These are phyloP conservation scores for Metschnikowia peoriensis DNA, from an alignment of 805 yeast species.

Conservation along the genomic window DNA sequence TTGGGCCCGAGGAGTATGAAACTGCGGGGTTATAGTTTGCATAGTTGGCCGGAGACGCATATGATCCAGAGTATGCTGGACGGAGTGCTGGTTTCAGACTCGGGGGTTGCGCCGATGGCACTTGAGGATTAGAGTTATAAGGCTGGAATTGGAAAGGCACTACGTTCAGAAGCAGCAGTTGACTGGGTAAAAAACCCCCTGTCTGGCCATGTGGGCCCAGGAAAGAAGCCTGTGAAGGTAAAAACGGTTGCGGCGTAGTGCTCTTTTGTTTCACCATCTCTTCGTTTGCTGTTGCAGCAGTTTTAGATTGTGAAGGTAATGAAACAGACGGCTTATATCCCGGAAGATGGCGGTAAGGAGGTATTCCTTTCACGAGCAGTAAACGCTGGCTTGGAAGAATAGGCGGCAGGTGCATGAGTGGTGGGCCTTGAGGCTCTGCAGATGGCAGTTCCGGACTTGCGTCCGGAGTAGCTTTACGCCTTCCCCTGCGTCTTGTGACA, in stretches of 20 bases:
- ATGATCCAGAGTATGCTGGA: not conserved
- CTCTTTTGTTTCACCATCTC: too few species aligned
- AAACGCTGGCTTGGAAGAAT: constrained; percentile 18
- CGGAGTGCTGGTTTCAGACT: not conserved
- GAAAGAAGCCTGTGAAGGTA: constrained; percentile 2
- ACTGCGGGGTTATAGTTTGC: not conserved
- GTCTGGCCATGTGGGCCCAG: not conserved
- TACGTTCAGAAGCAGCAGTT: constrained; percentile 1
- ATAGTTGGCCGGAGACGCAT: not conserved
- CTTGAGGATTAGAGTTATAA: not conserved
- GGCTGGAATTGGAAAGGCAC: constrained; percentile 5
- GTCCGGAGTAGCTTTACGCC: not conserved
- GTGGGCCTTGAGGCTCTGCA: constrained; percentile 9
- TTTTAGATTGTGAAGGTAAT: not conserved
- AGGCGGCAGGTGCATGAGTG: constrained; percentile 16
- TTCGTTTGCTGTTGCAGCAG: not conserved
- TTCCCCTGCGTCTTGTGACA: constrained; percentile 1
- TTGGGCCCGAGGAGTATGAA: not conserved
- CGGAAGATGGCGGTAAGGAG: constrained; percentile 9
- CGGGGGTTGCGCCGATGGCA: not conserved
- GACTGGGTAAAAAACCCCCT: constrained; percentile 4
- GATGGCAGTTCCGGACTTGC: constrained; percentile 1
- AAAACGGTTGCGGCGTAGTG: not conserved
- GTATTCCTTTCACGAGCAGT: constrained; percentile 10
- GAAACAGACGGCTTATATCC: not conserved